Conservation (phyloP, 1,284 basidiomycete species). For the Prillingera fragicola region DNA sequence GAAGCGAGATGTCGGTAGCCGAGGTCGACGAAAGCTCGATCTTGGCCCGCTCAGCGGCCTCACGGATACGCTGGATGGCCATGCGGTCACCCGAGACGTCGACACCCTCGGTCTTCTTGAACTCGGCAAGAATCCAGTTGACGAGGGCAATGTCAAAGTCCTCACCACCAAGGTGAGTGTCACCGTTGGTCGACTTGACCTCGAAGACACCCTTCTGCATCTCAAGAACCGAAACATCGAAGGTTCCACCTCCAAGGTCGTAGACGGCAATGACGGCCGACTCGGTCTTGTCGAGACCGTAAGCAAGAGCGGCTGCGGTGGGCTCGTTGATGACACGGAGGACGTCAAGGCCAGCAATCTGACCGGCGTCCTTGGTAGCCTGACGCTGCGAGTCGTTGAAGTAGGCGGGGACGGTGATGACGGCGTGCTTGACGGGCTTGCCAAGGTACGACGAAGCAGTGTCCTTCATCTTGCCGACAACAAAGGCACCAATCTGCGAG, state of each 20-base stretch:
- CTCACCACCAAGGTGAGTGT: constrained; percentile 97
- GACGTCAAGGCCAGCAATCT: constrained; percentile 97
- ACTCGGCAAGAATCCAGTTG: constrained; percentile 79
- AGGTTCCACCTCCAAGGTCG: constrained; percentile 89
- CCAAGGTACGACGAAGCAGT: constrained; percentile 89
- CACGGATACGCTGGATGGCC: constrained; percentile 98
- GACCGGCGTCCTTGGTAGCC: constrained; percentile 63
- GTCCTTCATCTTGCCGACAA: constrained; percentile 91
- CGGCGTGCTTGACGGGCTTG: constrained; percentile 84
- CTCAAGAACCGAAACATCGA: constrained; percentile 97
- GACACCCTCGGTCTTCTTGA: constrained; percentile 87
- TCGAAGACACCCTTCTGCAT: constrained; percentile 99
- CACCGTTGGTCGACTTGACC: constrained; percentile 98
- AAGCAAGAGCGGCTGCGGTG: constrained; percentile 93
- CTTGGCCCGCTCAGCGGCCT: constrained; percentile 99
- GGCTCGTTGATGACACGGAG: constrained; percentile 99
- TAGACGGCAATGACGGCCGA: constrained; percentile 91
- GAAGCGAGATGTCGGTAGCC: constrained; percentile 92
- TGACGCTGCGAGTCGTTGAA: constrained; percentile 65
- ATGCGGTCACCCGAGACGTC: constrained; percentile 82
- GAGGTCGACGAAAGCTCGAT: constrained; percentile 91
- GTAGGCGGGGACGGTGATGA: constrained; percentile 68
- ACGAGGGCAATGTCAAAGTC: constrained; percentile 93
- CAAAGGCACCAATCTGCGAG: constrained; percentile 65
- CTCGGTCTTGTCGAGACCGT: constrained; percentile 78